These are phyloP conservation scores for Colletotrichum karsti DNA, from an alignment of 2,329 filamentous ascomycete species.

Conservation along the genomic window DNA sequence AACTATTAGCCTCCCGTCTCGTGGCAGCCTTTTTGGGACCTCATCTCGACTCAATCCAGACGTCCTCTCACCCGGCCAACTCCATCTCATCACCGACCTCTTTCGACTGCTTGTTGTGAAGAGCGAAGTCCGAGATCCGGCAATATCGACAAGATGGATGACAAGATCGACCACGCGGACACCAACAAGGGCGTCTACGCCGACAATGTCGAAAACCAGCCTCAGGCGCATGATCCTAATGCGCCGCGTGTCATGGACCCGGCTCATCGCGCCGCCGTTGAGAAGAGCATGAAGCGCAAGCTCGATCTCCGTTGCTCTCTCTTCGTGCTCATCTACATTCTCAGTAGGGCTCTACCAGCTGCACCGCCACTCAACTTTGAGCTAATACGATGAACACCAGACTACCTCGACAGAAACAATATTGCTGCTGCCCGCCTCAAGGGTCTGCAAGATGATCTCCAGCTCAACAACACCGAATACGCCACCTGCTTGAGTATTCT, in stretches of 20 bases:
- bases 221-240: not conserved
- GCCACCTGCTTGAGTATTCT: slow-evolving; percentile 70
- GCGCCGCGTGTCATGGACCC: slow-evolving; percentile 38
- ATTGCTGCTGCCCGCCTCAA: slow-evolving; percentile 73
- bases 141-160: slow-evolving; percentile 15
- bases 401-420: slow-evolving; percentile 76
- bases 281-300: slow-evolving; percentile 74
- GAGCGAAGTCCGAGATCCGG: slow-evolving; percentile 13
- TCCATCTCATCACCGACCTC: not conserved
- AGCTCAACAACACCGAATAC: slow-evolving; percentile 66
- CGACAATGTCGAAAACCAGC: slow-evolving; percentile 12
- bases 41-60: slow-evolving; percentile 11
- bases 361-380: too few relatives aligned
- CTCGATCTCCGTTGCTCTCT: slow-evolving; percentile 74
- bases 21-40: not conserved
- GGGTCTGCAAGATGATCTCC: slow-evolving; percentile 69
- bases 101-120: not conserved
- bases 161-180: slow-evolving; percentile 17
- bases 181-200: slow-evolving; percentile 2
- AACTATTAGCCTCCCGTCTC: not conserved
- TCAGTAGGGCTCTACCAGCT: slow-evolving; percentile 31
- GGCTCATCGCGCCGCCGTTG: slow-evolving; percentile 63
- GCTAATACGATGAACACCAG: slow-evolving; percentile 71
- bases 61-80: not conserved
- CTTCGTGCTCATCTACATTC: slow-evolving; percentile 79